Conservation (phyloP, 495 filamentous ascomycete genomes). For the Trichoderma virens region DNA sequence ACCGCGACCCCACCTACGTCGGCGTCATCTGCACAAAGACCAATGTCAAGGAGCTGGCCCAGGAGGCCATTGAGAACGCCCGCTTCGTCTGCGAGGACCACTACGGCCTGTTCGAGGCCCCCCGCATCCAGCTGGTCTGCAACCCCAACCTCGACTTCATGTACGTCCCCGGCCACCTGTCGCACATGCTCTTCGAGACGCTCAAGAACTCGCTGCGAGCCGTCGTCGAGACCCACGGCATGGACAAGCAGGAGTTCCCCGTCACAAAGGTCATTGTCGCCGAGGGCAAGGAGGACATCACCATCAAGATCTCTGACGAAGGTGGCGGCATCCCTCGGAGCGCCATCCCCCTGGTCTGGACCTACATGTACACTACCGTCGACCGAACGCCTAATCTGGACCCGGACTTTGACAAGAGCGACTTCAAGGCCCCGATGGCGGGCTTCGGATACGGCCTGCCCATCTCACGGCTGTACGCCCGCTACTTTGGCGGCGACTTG, state of each 20-base stretch:
- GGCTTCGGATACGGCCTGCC: conserved; percentile 96
- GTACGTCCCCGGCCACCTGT: conserved; percentile 96
- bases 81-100: conserved; percentile 98
- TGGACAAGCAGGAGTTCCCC: conserved; percentile 91
- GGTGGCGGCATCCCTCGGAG: conserved; percentile 90
- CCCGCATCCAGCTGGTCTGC: conserved; percentile 94
- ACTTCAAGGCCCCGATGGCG: conserved; percentile 99
- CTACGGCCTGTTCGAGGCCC: conserved; percentile 95
- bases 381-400: conserved; percentile 91
- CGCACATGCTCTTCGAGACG: conserved; percentile 98
- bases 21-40: conserved; percentile 99
- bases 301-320: conserved; percentile 94
- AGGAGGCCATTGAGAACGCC: conserved; percentile 97
- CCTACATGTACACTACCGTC: conserved; percentile 99
- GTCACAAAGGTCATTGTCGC: conserved; percentile 95
- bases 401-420: conserved; percentile 96
- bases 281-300: conserved; percentile 96
- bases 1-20: conserved; percentile 85
- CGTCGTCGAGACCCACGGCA: conserved; percentile 91
- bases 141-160: conserved; percentile 91
- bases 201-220: conserved; percentile 96
- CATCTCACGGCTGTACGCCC: conserved; percentile 85
- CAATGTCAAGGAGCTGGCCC: conserved; percentile 88
- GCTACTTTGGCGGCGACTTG: conserved; percentile 95
- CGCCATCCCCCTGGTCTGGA: conserved; percentile 94